phyloP scores from a whole-genome alignment of 495 filamentous ascomycete genomes.

The Neurospora tetraspora region DNA sequence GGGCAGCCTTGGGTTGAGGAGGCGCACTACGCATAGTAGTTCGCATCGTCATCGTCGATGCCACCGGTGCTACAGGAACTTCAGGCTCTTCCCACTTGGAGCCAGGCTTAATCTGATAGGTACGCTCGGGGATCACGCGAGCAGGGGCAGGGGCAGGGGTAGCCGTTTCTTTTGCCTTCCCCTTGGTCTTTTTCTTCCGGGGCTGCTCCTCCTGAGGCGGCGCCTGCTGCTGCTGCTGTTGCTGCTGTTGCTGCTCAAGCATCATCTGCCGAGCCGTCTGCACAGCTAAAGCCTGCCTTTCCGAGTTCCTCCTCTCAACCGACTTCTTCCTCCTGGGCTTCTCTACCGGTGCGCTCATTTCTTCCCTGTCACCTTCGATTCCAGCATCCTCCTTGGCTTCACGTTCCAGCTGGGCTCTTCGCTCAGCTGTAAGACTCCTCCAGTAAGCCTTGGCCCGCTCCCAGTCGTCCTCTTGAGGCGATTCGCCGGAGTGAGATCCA shows the following conservation, averaged over 20 bases:
- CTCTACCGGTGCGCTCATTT: constrained; percentile 13
- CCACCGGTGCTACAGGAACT: constrained; percentile 1
- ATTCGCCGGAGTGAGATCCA: constrained; percentile 5
- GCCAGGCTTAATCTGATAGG: constrained; percentile 33
- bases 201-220: background rate
- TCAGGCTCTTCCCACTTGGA: constrained; percentile 18
- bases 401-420: constrained; percentile 45
- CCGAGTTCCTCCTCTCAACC: constrained; percentile 17
- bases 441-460: constrained; percentile 53
- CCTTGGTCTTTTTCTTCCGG: constrained; percentile 1
- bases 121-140: constrained; percentile 17
- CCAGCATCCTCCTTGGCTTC: constrained; percentile 42
- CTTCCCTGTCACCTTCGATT: constrained; percentile 33
- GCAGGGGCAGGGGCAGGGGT: background rate
- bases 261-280: constrained; percentile 19
- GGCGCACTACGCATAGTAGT: constrained; percentile 13
- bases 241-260: constrained; percentile 6
- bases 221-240: background rate
- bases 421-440: constrained; percentile 49
- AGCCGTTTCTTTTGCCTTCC: background rate
- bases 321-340: constrained; percentile 34
- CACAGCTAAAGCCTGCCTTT: constrained; percentile 18
- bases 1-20: constrained; percentile 1
- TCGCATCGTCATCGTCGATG: constrained; percentile 8
- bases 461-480: constrained; percentile 41